Percentiles rank a stretch among this genome's conserved stretches.
phyloP scores from a whole-genome alignment of 176 grass and related monocot species.

The bread wheat (Triticum aestivum) region IWGSC_CS_RefSeq_v2.1 NC_057814.1:107968865-107969364 shows the following conservation, averaged over 20 bases:
- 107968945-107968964: constrained; percentile 35
- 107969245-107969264: not conserved
- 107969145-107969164: not conserved
- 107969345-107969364: constrained; percentile 10
- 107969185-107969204: not conserved
- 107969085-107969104: constrained; percentile 20
- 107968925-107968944: constrained; percentile 38
- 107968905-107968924: constrained; percentile 47
- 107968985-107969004: not conserved
- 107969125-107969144: not conserved
- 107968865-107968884: constrained; percentile 41
- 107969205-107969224: constrained; percentile 16
- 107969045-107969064: constrained; percentile 22
- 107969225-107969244: constrained; percentile 19
- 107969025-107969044: constrained; percentile 4
- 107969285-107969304: not conserved
- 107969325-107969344: constrained; percentile 20
- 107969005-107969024: constrained; percentile 22
- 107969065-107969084: not conserved
- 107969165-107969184: constrained; percentile 25
- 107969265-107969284: too few species aligned
- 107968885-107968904: constrained; percentile 32
- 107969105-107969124: not conserved
- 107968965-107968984: constrained; percentile 5
- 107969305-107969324: constrained; percentile 1